Evolutionary conservation across 768 basidiomycete genomes (phyloP).

Genomic region (Lentinula aciculospora): DNA sequence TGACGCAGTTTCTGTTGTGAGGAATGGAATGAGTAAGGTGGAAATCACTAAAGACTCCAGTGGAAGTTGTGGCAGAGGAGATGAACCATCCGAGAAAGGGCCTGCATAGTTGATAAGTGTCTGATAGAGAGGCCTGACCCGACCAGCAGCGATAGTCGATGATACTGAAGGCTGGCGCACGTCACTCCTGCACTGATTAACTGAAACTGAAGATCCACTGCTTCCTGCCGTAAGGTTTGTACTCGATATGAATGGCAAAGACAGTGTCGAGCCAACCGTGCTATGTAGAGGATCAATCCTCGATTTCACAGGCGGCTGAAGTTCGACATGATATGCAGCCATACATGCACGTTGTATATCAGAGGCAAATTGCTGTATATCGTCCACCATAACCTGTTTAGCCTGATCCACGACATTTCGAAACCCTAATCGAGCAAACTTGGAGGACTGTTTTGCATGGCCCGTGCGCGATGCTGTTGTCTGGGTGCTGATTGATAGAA

Average conservation of each 20-base stretch:
- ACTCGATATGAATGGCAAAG: constrained; percentile 37
- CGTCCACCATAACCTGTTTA: constrained; percentile 43
- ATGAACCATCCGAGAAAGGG: constrained; percentile 20
- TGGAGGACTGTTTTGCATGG: constrained; percentile 25
- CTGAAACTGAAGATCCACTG: constrained; percentile 11
- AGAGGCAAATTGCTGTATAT: constrained; percentile 43
- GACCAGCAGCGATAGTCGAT: constrained; percentile 27
- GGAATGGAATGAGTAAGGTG: constrained; percentile 52
- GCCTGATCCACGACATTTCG: constrained; percentile 63
- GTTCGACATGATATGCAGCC: constrained; percentile 43
- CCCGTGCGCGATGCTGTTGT: constrained; percentile 16
- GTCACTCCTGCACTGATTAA: constrained; percentile 25
- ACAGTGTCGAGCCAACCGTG: constrained; percentile 26
- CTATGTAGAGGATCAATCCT: constrained; percentile 19
- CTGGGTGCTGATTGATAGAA: constrained; percentile 14
- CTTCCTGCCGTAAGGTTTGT: constrained; percentile 21
- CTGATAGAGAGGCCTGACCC: constrained; percentile 39
- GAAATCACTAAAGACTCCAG: constrained; percentile 56
- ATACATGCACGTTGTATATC: constrained; percentile 55
- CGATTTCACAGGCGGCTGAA: constrained; percentile 4
- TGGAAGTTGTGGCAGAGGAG: constrained; percentile 35
- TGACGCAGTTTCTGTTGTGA: constrained; percentile 27
- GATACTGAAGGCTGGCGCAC: constrained; percentile 40
- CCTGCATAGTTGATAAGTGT: constrained; percentile 40
- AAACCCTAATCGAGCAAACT: constrained; percentile 49